Conservation (phyloP, 2,329 filamentous ascomycete genomes). For the Trichoderma atroviride region DNA sequence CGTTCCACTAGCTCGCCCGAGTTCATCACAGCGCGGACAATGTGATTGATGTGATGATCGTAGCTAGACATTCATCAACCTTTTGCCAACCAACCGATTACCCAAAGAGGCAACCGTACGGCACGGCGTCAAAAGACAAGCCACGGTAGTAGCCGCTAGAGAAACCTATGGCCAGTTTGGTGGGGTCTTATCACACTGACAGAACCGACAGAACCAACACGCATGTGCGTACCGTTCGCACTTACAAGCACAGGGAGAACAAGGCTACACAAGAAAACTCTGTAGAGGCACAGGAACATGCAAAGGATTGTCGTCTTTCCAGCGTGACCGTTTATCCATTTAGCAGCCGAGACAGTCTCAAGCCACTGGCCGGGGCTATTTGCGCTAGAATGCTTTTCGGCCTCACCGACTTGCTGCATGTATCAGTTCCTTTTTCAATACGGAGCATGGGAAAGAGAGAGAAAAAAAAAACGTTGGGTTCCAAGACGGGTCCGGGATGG, state of each 20-base stretch:
- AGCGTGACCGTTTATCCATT: constrained; percentile 14
- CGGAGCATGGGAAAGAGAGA: not conserved
- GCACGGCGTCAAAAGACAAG: not conserved
- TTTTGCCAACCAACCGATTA: constrained; percentile 10
- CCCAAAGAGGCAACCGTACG: constrained; percentile 27
- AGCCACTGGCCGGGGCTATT: constrained; percentile 20
- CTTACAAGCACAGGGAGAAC: constrained; percentile 15
- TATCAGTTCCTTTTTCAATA: not conserved
- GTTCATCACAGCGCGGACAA: constrained; percentile 20
- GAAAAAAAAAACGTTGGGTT: constrained; percentile 7
- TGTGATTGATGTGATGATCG: constrained; percentile 19
- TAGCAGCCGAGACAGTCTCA: constrained; percentile 24
- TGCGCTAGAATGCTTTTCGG: constrained; percentile 21
- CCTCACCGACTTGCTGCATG: constrained; percentile 27
- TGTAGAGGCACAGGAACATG: constrained; percentile 28
- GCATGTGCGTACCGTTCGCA: constrained; percentile 27
- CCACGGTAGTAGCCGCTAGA: constrained; percentile 8
- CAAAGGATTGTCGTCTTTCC: constrained; percentile 28
- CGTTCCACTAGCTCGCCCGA: constrained; percentile 36
- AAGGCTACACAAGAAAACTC: constrained; percentile 27
- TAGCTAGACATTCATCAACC: not conserved
- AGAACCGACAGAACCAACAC: constrained; percentile 32
- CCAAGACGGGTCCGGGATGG: constrained; percentile 26
- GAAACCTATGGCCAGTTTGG: constrained; percentile 13
- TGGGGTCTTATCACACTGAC: constrained; percentile 34